Percentiles rank a stretch among this genome's conserved stretches.
phyloP scores from a whole-genome alignment of 129 eudicot species.

The Pseudognaphalium luteoalbum region DNA sequence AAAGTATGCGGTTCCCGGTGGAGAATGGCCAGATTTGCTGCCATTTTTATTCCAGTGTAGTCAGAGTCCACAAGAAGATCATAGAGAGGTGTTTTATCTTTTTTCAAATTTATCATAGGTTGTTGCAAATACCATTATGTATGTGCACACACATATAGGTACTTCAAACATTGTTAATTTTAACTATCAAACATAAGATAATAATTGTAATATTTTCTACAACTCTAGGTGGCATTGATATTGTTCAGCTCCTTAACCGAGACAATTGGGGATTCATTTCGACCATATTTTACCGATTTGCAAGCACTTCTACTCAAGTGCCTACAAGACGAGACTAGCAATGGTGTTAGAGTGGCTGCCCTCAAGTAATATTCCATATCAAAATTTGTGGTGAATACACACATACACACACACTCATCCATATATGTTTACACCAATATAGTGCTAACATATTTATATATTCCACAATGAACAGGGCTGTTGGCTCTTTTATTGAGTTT shows the following conservation, averaged over 20 bases:
- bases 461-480: conserved; percentile 60
- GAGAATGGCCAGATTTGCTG: conserved; percentile 96
- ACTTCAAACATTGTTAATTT: too few species aligned
- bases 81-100: conserved; percentile 77
- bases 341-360: conserved; percentile 83
- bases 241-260: conserved; percentile 96
- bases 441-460: conserved; percentile 15
- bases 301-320: conserved; percentile 86
- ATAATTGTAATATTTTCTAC: conserved; percentile 18
- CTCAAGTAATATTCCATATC: conserved; percentile 63
- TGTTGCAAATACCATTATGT: too few species aligned
- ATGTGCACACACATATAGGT: too few species aligned
- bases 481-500: conserved; percentile 95
- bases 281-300: conserved; percentile 88
- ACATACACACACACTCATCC: not conserved
- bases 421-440: not conserved
- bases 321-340: conserved; percentile 90
- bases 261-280: conserved; percentile 87
- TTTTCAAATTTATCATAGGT: too few species aligned
- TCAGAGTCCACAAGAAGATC: conserved; percentile 96
- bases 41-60: conserved; percentile 97
- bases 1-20: conserved; percentile 92
- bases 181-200: not conserved
- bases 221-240: conserved; percentile 83
- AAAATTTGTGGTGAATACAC: conserved; percentile 1